Conservation (phyloP, 75 land plant species). For the Ceratopteris richardii region DNA sequence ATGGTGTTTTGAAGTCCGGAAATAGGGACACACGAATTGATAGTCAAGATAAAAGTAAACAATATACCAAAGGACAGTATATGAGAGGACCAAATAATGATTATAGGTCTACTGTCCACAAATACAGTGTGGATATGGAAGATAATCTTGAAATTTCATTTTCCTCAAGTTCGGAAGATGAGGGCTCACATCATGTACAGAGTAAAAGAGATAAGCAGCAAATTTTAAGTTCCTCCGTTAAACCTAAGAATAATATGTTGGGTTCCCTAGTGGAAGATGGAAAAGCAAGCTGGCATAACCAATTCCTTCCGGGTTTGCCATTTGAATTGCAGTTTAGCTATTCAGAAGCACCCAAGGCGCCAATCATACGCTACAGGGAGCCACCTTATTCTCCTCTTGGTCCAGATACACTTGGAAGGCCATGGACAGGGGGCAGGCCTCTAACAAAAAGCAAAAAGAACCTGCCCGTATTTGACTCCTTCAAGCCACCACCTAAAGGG, state of each 20-base stretch:
- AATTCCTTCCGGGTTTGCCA: conserved; percentile 27
- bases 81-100: no score
- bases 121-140: no score
- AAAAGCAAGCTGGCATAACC: background rate
- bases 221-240: background rate
- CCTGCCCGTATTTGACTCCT: conserved; percentile 76
- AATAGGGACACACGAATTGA: no score
- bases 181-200: no score
- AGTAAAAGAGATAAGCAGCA: no score
- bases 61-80: no score
- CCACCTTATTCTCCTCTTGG: conserved; percentile 69
- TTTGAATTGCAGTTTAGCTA: conserved; percentile 84
- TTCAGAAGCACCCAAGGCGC: conserved; percentile 79
- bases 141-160: no score
- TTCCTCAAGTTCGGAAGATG: no score
- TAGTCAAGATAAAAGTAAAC: no score
- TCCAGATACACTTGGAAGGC: conserved; percentile 69
- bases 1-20: no score
- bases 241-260: background rate
- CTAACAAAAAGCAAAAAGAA: conserved; percentile 68
- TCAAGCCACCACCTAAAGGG: conserved; percentile 51
- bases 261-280: background rate
- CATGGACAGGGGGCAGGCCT: conserved; percentile 90
- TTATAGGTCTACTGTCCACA: no score
- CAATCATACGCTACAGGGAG: conserved; percentile 60